A percentile compares a stretch with the other conserved stretches of the same genome.
Evolutionary conservation across 768 basidiomycete genomes (phyloP).

Genomic region (Trametes villosa): DNA sequence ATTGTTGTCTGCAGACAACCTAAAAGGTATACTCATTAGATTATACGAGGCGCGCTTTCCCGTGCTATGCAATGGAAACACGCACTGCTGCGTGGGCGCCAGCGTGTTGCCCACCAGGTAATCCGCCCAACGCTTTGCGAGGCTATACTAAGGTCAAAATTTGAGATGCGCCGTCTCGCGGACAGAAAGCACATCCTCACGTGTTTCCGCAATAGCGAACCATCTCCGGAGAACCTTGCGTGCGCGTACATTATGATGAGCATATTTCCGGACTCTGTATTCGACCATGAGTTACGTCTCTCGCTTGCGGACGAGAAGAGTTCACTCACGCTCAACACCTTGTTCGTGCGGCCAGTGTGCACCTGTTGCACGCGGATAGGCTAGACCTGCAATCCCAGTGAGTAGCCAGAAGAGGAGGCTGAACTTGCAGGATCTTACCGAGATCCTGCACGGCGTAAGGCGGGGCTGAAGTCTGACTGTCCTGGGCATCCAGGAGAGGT

Average conservation of each 20-base stretch:
- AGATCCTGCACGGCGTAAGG: conserved; percentile 35
- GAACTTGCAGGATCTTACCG: conserved; percentile 16
- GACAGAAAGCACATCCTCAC: too few species aligned
- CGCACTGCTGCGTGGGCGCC: conserved; percentile 19
- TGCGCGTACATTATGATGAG: conserved; percentile 33
- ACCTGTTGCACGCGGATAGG: conserved; percentile 23
- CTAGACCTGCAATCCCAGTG: not conserved
- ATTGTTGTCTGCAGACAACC: conserved; percentile 18
- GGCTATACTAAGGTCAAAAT: conserved; percentile 30
- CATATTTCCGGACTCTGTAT: conserved; percentile 40
- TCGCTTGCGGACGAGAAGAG: too few species aligned
- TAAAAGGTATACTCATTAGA: not conserved
- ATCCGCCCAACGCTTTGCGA: conserved; percentile 30
- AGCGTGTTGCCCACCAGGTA: conserved; percentile 28
- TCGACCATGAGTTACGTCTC: not conserved
- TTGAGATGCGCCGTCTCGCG: too few species aligned
- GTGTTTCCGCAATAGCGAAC: conserved; percentile 23
- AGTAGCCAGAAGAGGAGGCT: not conserved
- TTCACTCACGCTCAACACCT: conserved; percentile 20
- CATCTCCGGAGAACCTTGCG: conserved; percentile 34
- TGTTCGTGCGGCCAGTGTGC: not conserved
- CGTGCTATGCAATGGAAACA: too few species aligned
- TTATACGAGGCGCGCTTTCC: too few species aligned
- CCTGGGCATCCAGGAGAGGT: conserved; percentile 35
- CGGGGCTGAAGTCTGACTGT: conserved; percentile 16